These are phyloP conservation scores for Fusarium verticillioides DNA, from an alignment of 2,329 filamentous ascomycete genomes.

Conservation along the genomic window DNA sequence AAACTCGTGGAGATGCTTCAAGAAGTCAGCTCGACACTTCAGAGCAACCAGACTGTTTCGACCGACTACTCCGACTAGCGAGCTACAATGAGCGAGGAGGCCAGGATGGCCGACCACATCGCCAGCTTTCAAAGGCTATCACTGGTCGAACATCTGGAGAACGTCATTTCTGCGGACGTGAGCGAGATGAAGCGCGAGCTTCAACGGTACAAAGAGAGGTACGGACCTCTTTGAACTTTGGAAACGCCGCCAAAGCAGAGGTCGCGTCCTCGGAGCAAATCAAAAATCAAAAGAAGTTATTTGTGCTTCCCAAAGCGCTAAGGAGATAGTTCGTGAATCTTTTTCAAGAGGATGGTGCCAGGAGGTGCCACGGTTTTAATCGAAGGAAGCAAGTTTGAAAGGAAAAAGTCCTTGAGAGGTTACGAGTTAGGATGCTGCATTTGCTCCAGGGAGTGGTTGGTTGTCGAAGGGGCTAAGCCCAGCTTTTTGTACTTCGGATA, in stretches of 20 bases:
- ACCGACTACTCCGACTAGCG: background rate
- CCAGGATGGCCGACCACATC: background rate
- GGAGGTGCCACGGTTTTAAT: background rate
- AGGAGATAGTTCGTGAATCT: background rate
- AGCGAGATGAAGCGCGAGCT: background rate
- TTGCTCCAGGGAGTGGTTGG: accelerated
- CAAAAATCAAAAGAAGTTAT: background rate
- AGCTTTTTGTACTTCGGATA: background rate
- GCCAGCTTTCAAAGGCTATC: background rate
- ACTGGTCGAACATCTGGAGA: background rate
- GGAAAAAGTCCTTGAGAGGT: background rate
- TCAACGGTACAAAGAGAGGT: background rate
- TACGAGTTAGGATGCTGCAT: background rate
- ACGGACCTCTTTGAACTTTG: background rate
- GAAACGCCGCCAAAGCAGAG: too few species aligned
- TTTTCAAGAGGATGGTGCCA: background rate
- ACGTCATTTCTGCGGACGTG: background rate
- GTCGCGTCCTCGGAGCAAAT: background rate
- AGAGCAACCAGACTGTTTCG: background rate
- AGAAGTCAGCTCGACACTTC: background rate
- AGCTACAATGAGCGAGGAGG: background rate
- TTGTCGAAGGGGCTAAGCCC: background rate
- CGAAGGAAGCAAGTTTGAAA: too few species aligned
- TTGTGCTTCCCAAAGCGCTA: too few species aligned
- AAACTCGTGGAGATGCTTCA: background rate